Evolutionary conservation across 345 rosid species (phyloP), one percentile per base, ranked within the genome.

Genomic region (Eucalyptus marginata): DNA sequence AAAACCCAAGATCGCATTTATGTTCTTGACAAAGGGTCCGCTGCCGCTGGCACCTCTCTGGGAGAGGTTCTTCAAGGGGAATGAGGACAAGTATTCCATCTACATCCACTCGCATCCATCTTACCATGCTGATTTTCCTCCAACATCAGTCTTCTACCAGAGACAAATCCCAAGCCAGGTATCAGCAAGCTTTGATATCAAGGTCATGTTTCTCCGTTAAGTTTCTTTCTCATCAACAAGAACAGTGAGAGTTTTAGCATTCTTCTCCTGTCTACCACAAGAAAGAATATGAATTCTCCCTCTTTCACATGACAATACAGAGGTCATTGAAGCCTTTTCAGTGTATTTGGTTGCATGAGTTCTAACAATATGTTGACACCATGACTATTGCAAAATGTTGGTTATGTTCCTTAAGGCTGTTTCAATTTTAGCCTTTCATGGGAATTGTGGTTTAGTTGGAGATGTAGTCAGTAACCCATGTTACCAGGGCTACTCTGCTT

Each of bases 101-200:
- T 93, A 93, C 88, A 52, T 92, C 71, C 95, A 93, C 88, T 86
- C 92, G 1, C 56, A 79, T 64, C 95, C 95, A 16, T 87, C 90
- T 50, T 91, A 86, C 76, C 90, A 16, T 52, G 89, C 87, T 5
- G 66, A 92, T 81, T 92, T 91, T 49, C 84, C 93, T 1, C 52
- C 64, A 87, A 87, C 90, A 33, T 93, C 94, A 2, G 94, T 93
- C 64, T 93, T 93, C 91, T 89, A 89, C 92, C 90, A 49, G 92
- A 92, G 93, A 88, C 92, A 92, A 46, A 91, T 93, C 88, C 95
- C 94, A 49, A 93, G 94, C 89, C 95, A 93, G 94, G 95, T 93
- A 91, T 81, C 85, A n/a, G 36, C 40, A 47, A 27, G 81, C 79
- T 64, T 87, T 49, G 40, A 64, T 29, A 5, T 64, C 46, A 36